Base-by-base conservation (phyloP, 2,329 filamentous ascomycete species). In the Blastomyces emzantsi region DNA sequence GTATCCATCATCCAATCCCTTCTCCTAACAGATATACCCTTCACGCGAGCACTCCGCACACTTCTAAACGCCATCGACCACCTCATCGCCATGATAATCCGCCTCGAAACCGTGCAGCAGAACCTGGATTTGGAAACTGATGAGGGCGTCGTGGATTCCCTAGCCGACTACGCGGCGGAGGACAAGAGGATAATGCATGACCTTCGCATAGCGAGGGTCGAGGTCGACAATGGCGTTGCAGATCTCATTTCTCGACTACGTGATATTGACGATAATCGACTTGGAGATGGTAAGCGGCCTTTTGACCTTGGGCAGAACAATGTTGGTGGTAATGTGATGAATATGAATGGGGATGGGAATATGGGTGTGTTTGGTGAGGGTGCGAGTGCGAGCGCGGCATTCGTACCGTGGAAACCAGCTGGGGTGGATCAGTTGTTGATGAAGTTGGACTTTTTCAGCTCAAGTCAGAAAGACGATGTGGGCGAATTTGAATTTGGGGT, bases 391-490 rank as follows among this genome's bases (percentile, higher is more conserved):
- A 36, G 33, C 9, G 33, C 33, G 33, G 33, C 74, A 78, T 96
- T 90, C 73, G 81, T 87, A 39, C 88, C 90, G 0, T 82, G 85
- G 66, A 86, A 88, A 65, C 84, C 90, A 3, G 90, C 90, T 0
- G 90, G 91, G 0, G 85, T 97, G 56, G 91, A 96, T 77, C 82
- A 90, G 64, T 76, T 97, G 72, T 75, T 97, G 72, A 96, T 96
- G 90, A 96, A 96, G 79, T 78, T 97, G 69, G 92, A 96, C 68
- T 85, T 83, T 65, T 72, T 75, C 64, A 70, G 73, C 63, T 65
- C 72, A 65, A 70, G 66, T 65, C 49, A 62, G 33, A 62, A 58
- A 19, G 17, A 22, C 43, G 60, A 65, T 28, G 45, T 39, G 28
- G 64, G 45, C n/a, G 59, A 61, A 5, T 61, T 45, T n/a, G 63